phyloP scores from a whole-genome alignment of 371 early-diverging fungal species.

The Actinomortierella wolfii region DNA sequence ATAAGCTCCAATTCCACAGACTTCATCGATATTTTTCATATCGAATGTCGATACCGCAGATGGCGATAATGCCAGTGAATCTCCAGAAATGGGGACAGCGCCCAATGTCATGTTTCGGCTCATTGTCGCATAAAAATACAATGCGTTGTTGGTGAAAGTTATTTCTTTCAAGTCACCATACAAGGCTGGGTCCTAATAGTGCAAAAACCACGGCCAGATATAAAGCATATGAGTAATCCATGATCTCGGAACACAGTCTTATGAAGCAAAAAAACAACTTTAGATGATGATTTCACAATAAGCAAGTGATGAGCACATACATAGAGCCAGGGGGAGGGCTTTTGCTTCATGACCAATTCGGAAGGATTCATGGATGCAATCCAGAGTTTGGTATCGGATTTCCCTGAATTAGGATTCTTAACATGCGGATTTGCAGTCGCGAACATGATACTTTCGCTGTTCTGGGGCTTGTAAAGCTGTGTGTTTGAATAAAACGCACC shows the following conservation, averaged over 20 bases:
- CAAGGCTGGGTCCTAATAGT: constrained; percentile 7
- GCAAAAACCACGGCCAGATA: constrained; percentile 4
- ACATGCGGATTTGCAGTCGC: constrained; percentile 7
- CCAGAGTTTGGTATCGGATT: constrained; percentile 7
- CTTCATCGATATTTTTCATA: neutral
- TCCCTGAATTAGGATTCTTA: constrained; percentile 4
- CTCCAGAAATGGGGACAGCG: too few species aligned
- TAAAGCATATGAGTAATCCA: constrained; percentile 3
- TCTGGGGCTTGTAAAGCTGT: constrained; percentile 3
- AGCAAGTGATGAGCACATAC: constrained; percentile 5
- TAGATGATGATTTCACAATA: constrained; percentile 5
- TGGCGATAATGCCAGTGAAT: too few species aligned
- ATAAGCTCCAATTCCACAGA: constrained; percentile 2
- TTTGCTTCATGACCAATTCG: constrained; percentile 5
- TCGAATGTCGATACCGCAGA: constrained; percentile 4
- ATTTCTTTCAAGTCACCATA: constrained; percentile 4
- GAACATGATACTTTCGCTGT: constrained; percentile 5
- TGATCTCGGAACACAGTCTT: constrained; percentile 4
- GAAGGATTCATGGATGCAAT: constrained; percentile 7
- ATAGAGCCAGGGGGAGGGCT: constrained; percentile 5
- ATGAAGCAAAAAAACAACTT: constrained; percentile 2
- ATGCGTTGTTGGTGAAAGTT: constrained; percentile 6
- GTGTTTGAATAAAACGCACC: constrained; percentile 1
- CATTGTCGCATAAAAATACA: constrained; percentile 4
- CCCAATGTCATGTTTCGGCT: too few species aligned